Evolutionary conservation across 2,329 filamentous ascomycete species (phyloP), one percentile per base, ranked within the genome.

Genomic region (Sporothrix mexicana): DNA sequence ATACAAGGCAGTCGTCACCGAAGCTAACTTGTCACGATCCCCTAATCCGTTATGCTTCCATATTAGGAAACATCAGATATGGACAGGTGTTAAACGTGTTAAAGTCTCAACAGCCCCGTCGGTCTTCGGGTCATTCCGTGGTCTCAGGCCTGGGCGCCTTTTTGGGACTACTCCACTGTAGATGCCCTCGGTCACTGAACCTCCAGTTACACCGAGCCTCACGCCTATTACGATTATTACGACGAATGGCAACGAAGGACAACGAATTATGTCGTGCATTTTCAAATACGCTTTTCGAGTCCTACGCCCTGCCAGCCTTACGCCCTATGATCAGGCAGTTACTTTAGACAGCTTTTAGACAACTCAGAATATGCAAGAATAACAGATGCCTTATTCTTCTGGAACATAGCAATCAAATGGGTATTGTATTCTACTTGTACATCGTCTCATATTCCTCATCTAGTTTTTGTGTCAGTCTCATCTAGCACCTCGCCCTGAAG

Each of bases 401-500:
- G 23, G 36, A 55, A 43, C 17, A 13, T 70, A 43, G 55, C 51
- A 69, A 43, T 7, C 49, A 73, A 67, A 71, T 73, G 72, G 72
- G 72, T 73, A 73, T 72, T 71, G 30, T 68, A 25, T 17, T 53
- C 20, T 57, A 10, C 15, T 36, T 53, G 10, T 49, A 43, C 30
- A 43, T 30, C 45, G 8, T 55, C 13, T n/a, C 36, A n/a, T 25
- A 5, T 36, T 36, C 3, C 3, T 23, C 59, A 43, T 66, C 49
- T 2, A 36, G 30, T 36, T 36, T 36, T 36, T 36, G 30, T 36
- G 30, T 2, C 30, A 4, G 30, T 36, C 30, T 36, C 30, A 90
- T 77, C 83, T 86, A 7, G 88, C 88, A 53, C 88, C 88, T 78
- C 88, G 84, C 3, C 88, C 88, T 51, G 84, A 86, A 70, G 89